phyloP scores from a whole-genome alignment of 257 asterid genomes.

The Verbena officinalis region DNA sequence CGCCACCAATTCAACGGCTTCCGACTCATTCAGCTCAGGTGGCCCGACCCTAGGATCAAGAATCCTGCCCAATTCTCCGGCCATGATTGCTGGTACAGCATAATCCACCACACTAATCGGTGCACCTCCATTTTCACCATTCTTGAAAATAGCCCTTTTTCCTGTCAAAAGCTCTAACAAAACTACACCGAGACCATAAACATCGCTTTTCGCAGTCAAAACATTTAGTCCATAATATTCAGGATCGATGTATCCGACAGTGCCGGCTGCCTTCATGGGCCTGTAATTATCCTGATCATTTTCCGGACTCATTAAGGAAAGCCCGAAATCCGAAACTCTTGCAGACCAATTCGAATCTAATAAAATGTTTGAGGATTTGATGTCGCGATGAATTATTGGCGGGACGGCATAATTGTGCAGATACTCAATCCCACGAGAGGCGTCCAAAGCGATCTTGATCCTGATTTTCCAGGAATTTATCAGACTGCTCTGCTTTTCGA shows the following conservation, averaged over 20 bases:
- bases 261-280: constrained; percentile 75
- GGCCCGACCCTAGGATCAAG: constrained; percentile 68
- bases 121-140: constrained; percentile 40
- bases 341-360: constrained; percentile 80
- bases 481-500: constrained; percentile 48
- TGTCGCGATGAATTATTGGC: constrained; percentile 87
- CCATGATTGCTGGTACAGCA: constrained; percentile 69
- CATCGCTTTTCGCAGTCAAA: constrained; percentile 85
- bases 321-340: constrained; percentile 86
- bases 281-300: constrained; percentile 41
- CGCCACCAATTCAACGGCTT: constrained; percentile 85
- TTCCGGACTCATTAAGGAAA: constrained; percentile 77
- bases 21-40: constrained; percentile 56
- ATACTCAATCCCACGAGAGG: constrained; percentile 93
- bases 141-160: constrained; percentile 77
- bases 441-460: constrained; percentile 83
- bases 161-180: constrained; percentile 79
- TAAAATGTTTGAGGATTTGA: constrained; percentile 85
- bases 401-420: constrained; percentile 95
- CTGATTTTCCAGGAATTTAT: constrained; percentile 87
- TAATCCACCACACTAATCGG: constrained; percentile 81
- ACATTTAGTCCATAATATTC: constrained; percentile 84
- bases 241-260: constrained; percentile 91
- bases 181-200: constrained; percentile 84
- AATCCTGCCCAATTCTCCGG: constrained; percentile 61